These are phyloP conservation scores for Pigoraptor vietnamica DNA, from an alignment of 78 protist genomes.

Conservation along the genomic window DNA sequence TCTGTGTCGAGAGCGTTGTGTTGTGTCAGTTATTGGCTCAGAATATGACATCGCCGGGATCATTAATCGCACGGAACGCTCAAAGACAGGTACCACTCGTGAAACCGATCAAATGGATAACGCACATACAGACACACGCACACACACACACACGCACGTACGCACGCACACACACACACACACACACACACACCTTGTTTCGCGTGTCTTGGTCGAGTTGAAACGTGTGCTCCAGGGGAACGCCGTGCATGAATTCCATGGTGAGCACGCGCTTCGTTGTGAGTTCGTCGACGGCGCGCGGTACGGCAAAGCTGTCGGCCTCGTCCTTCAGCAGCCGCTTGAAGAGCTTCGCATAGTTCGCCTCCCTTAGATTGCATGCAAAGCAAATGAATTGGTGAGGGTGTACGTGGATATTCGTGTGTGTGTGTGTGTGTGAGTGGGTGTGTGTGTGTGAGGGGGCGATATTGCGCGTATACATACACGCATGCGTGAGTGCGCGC, in stretches of 20 bases:
- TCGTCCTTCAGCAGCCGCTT: not conserved
- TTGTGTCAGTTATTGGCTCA: too few relatives aligned
- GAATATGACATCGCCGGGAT: too few relatives aligned
- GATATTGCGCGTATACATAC: not conserved
- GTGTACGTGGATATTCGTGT: too few relatives aligned
- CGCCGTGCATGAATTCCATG: conserved; percentile 47
- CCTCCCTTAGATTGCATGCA: too few relatives aligned
- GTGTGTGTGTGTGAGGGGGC: not conserved
- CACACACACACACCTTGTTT: conserved; percentile 19
- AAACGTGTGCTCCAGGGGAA: conserved; percentile 42
- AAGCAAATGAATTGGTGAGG: not conserved
- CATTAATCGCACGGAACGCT: too few relatives aligned
- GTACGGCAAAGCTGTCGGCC: conserved; percentile 1
- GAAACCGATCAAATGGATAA: too few relatives aligned
- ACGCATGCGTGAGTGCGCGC: not conserved
- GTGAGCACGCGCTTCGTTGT: conserved; percentile 51
- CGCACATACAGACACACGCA: not conserved
- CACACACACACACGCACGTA: not conserved
- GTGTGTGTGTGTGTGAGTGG: not conserved
- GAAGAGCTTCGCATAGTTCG: not conserved
- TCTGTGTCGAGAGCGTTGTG: too few relatives aligned
- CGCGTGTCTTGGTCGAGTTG: conserved; percentile 7
- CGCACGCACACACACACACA: not conserved
- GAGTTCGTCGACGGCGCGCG: conserved; percentile 14
- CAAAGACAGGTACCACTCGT: too few relatives aligned